phyloP scores from a whole-genome alignment of 2,329 filamentous ascomycete species.

The Dothideomycetidae sp. region DNA sequence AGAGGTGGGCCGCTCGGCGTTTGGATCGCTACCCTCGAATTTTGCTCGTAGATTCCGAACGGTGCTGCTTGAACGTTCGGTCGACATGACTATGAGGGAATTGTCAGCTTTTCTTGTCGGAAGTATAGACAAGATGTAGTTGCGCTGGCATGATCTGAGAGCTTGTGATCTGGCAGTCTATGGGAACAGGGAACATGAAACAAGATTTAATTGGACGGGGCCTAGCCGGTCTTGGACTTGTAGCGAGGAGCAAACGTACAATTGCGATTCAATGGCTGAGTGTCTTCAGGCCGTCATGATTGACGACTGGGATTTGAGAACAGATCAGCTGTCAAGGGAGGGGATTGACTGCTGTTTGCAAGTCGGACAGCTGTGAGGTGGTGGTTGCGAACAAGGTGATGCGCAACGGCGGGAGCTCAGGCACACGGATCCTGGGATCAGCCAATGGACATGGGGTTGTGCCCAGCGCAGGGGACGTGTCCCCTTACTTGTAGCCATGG shows the following conservation, averaged over 20 bases:
- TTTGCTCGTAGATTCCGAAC: conserved; percentile 36
- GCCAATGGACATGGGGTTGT: background rate
- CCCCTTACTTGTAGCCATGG: background rate
- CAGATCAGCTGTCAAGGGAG: too few species aligned
- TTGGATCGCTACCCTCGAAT: conserved; percentile 32
- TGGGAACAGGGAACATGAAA: background rate
- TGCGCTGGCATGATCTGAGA: too few species aligned
- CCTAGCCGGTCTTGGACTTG: background rate
- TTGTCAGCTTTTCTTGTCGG: conserved; percentile 3
- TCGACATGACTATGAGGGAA: conserved; percentile 30
- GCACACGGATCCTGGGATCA: background rate
- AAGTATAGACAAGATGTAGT: too few species aligned
- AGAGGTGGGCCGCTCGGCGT: conserved; percentile 23
- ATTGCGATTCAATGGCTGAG: background rate
- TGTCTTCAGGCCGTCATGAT: background rate
- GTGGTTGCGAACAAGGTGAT: too few species aligned
- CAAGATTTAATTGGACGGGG: background rate
- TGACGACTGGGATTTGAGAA: too few species aligned
- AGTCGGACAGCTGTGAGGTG: background rate
- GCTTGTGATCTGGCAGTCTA: too few species aligned
- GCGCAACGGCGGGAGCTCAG: background rate
- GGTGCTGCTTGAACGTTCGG: conserved; percentile 25
- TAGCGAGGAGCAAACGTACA: background rate
- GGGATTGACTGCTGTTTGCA: too few species aligned
- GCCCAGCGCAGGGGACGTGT: too few species aligned